Evolutionary conservation across 305 asterid species (phyloP).

Genomic region (Solanum chacoense): DNA sequence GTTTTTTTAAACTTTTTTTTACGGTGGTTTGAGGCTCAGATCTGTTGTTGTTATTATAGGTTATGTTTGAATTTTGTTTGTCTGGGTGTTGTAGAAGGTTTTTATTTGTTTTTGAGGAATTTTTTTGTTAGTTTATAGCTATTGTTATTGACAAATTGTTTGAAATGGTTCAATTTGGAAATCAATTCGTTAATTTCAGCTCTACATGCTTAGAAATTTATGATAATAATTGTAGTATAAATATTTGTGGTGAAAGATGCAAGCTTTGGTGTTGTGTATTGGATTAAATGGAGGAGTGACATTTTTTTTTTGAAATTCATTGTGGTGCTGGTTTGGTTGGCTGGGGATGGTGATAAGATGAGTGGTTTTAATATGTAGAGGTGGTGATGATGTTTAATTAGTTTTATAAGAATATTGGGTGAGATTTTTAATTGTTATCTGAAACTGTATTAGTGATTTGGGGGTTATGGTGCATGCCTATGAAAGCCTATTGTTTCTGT

Average conservation of each 20-base stretch:
- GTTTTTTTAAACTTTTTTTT: conserved; percentile 12
- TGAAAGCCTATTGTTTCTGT: not conserved
- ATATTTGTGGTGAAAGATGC: not conserved
- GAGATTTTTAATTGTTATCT: not conserved
- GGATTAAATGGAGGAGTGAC: not conserved
- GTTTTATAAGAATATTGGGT: not conserved
- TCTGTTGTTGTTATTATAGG: not conserved
- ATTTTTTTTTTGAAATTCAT: not conserved
- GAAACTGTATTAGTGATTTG: not conserved
- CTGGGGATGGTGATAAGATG: not conserved
- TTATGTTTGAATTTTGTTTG: not conserved
- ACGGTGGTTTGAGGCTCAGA: conserved; percentile 1
- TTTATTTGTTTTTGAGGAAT: not conserved
- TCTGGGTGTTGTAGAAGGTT: not conserved
- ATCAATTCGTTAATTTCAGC: not conserved
- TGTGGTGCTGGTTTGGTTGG: not conserved
- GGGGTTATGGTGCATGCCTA: not conserved
- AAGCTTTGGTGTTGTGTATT: not conserved
- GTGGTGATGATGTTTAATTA: not conserved
- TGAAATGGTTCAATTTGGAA: not conserved
- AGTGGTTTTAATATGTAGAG: not conserved
- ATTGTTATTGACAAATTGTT: not conserved
- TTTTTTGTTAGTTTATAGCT: not conserved
- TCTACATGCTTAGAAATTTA: not conserved
- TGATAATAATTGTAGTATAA: not conserved